Evolutionary conservation across 1,139 yeast species (phyloP).

Genomic region (Kodamaea sp.): DNA sequence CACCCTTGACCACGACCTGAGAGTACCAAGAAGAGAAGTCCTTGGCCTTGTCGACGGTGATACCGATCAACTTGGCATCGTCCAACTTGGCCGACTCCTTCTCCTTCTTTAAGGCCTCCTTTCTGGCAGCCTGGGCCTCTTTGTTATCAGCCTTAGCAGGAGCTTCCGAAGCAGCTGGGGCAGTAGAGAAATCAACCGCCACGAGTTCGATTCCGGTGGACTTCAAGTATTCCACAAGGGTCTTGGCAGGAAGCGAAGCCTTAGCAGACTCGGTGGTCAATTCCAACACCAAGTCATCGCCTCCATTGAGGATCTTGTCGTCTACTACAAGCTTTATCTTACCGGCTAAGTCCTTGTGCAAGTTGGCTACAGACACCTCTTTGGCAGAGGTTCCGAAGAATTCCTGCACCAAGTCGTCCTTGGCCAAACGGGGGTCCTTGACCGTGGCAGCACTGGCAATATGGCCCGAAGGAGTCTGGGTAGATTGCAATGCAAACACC

Average conservation of each 20-base stretch:
- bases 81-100: slow-evolving; percentile 61
- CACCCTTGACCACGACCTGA: slow-evolving; percentile 93
- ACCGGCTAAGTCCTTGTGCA: slow-evolving; percentile 54
- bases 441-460: slow-evolving; percentile 70
- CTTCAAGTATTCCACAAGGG: slow-evolving; percentile 52
- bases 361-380: slow-evolving; percentile 65
- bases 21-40: slow-evolving; percentile 98
- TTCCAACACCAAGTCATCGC: slow-evolving; percentile 49
- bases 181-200: slow-evolving; percentile 60
- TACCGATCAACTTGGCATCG: slow-evolving; percentile 93
- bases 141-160: slow-evolving; percentile 31
- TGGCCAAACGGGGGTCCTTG: slow-evolving; percentile 88
- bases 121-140: slow-evolving; percentile 26
- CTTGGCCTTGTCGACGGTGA: slow-evolving; percentile 86
- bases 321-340: slow-evolving; percentile 72
- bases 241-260: slow-evolving; percentile 55
- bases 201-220: slow-evolving; percentile 58
- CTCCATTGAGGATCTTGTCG: slow-evolving; percentile 45
- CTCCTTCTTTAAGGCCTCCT: slow-evolving; percentile 26
- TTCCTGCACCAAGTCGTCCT: slow-evolving; percentile 71
- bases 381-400: slow-evolving; percentile 66
- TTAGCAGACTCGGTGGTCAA: slow-evolving; percentile 61
- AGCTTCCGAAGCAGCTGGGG: slow-evolving; percentile 38
- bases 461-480: slow-evolving; percentile 66
- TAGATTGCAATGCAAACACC: slow-evolving; percentile 71